These are phyloP conservation scores for Ophiostoma sp. DNA, from an alignment of 2,329 filamentous ascomycete genomes.

Conservation along the genomic window DNA sequence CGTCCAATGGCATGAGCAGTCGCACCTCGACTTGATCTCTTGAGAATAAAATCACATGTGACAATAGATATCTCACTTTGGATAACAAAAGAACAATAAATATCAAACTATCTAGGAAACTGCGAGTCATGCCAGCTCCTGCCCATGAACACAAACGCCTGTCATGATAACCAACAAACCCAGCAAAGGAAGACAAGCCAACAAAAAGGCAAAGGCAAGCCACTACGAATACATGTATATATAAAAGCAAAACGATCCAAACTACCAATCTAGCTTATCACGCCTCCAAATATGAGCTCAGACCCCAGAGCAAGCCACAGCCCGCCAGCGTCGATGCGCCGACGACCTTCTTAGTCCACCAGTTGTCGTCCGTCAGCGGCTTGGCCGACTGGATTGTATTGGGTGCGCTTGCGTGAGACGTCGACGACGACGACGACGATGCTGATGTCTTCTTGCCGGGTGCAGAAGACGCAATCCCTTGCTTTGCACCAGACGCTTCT, in stretches of 20 bases:
- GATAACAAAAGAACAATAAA: not conserved
- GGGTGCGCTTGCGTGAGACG: conserved; percentile 24
- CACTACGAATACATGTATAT: not conserved
- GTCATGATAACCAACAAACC: conserved; percentile 2
- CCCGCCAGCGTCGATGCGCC: conserved; percentile 59
- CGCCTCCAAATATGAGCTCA: conserved; percentile 49
- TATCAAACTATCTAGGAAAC: conserved; percentile 9
- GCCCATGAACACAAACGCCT: conserved; percentile 6
- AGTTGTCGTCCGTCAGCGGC: conserved; percentile 59
- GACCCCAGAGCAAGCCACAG: conserved; percentile 54
- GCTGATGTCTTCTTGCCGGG: not conserved
- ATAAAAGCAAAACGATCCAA: not conserved
- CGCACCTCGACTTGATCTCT: not conserved
- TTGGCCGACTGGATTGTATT: conserved; percentile 43
- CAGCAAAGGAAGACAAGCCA: not conserved
- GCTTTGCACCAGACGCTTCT: conserved; percentile 12
- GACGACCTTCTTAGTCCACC: conserved; percentile 60
- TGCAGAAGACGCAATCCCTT: not conserved
- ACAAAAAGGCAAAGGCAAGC: not conserved
- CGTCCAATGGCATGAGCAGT: not conserved
- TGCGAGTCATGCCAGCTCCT: conserved; percentile 1
- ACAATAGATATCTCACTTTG: no score
- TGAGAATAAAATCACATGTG: no score
- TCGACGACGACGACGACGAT: conserved; percentile 10
- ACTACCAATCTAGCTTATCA: conserved; percentile 12